A percentile compares a stretch with the other conserved stretches of the same genome.
phyloP scores from a whole-genome alignment of 192 early-diverging fungal species.

The Backusella mclennaniae region DNA sequence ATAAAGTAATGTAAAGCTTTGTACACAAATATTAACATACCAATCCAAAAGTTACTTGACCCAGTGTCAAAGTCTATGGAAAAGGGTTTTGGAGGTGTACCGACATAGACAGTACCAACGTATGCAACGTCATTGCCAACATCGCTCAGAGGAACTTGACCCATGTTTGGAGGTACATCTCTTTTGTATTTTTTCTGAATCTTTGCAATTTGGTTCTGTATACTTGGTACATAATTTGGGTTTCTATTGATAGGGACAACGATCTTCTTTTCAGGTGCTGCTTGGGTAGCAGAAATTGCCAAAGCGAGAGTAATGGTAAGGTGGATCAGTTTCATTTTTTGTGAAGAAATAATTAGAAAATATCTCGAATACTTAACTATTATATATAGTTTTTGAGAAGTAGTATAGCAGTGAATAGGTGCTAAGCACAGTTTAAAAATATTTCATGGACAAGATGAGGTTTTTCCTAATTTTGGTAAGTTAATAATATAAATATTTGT shows the following conservation, averaged over 20 bases:
- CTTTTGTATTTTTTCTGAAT: neutral
- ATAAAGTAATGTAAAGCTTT: neutral
- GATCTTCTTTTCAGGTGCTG: neutral
- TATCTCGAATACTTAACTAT: too few species aligned
- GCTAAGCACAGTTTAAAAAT: too few species aligned
- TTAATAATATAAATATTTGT: too few species aligned
- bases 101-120: slow-evolving; percentile 57
- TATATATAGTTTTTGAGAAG: too few species aligned
- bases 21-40: neutral
- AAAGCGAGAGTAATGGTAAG: neutral
- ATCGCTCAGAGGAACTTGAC: neutral
- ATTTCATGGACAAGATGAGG: too few species aligned
- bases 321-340: too few species aligned
- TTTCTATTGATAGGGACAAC: neutral
- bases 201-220: neutral
- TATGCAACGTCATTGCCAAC: slow-evolving; percentile 48
- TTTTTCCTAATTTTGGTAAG: too few species aligned
- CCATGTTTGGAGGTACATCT: neutral
- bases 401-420: too few species aligned
- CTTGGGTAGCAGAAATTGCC: neutral
- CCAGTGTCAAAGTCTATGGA: slow-evolving; percentile 68
- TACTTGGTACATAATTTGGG: neutral
- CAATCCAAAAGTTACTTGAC: slow-evolving; percentile 64
- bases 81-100: slow-evolving; percentile 63
- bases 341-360: too few species aligned